Base-by-base conservation (phyloP, 192 early-diverging fungal genomes). In the Umbelopsis ramanniana region DNA sequence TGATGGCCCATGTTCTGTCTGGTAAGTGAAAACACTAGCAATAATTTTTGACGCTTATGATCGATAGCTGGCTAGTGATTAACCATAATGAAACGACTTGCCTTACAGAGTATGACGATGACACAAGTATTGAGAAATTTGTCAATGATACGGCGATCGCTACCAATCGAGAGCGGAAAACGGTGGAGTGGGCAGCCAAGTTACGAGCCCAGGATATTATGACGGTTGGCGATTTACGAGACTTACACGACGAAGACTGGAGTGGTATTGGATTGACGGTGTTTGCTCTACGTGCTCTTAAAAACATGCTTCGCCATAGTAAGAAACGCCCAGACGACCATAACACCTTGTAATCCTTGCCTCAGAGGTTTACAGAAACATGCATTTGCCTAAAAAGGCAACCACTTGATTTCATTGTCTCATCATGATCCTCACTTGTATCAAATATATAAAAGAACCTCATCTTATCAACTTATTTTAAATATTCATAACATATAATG, bases 181-280 rank as follows among this genome's bases (percentile, higher is more conserved):
- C 89, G 10, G 83, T 85, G 17, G 88, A 93, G 68, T 93, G 92
- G 92, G 72, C 88, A 4, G 70, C 74, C 6, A 89, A 87, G 70
- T 78, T 93, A 14, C 85, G 91, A 52, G 79, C 76, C 26, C 91
- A 93, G 77, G 92, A 93, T 76, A 86, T 93, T 54, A 88, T 92
- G 90, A 92, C 90, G 0, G 88, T 93, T 63, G 92, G 91, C 2
- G 91, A 93, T 75, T 71, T 93, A 71, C 83, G 88, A 54, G 88
- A 88, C 60, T 69, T 93, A 26, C 86, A 88, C 55, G 91, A 93
- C 29, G 88, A 89, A 69, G 92, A 93, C 69, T 93, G 92, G 92
- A 76, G 81, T 6, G 89, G 85, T 0, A 84, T 88, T 71, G 84
- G 83, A 24, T 72, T 88, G 10, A 88, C 86, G 0, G 86, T 88